Conservation (phyloP, 23 red algal genomes). For the Gracilariopsis chorda region DNA sequence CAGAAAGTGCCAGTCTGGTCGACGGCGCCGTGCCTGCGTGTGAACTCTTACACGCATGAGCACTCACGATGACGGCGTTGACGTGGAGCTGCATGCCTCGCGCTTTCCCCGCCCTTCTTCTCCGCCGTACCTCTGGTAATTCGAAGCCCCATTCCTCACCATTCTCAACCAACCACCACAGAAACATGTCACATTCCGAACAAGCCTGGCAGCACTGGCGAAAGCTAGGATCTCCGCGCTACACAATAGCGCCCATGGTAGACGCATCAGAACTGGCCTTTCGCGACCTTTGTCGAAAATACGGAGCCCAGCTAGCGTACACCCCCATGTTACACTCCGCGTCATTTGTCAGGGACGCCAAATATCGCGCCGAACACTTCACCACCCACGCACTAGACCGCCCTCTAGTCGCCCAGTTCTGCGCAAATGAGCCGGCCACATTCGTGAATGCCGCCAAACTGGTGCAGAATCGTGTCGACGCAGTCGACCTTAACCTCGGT, state of each 20-base stretch:
- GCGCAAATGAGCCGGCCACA: slow-evolving; percentile 69
- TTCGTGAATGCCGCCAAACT: slow-evolving; percentile 68
- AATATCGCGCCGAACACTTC: slow-evolving; percentile 76
- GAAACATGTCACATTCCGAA: background rate
- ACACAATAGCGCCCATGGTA: slow-evolving; percentile 93
- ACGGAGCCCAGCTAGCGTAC: slow-evolving; percentile 85
- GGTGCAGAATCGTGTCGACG: slow-evolving; percentile 72
- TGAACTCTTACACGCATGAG: too few relatives aligned
- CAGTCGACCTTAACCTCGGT: slow-evolving; percentile 92
- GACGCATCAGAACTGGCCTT: slow-evolving; percentile 97
- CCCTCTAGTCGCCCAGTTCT: slow-evolving; percentile 90
- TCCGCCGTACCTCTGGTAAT: too few relatives aligned
- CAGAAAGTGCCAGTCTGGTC: too few relatives aligned
- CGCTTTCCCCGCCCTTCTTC: too few relatives aligned
- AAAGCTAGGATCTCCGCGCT: slow-evolving; percentile 64
- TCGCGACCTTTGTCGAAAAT: slow-evolving; percentile 71
- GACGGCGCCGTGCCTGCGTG: too few relatives aligned
- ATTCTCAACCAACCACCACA: too few relatives aligned
- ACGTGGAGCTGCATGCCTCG: too few relatives aligned
- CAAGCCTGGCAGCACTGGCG: slow-evolving; percentile 70
- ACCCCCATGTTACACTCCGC: slow-evolving; percentile 93
- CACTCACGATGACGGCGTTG: too few relatives aligned
- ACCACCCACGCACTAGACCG: slow-evolving; percentile 73
- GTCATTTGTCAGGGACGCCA: slow-evolving; percentile 44
- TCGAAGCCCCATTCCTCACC: too few relatives aligned